Evolutionary conservation across 257 asterid genomes (phyloP).

Genomic region (Ocimum tenuiflorum): DNA sequence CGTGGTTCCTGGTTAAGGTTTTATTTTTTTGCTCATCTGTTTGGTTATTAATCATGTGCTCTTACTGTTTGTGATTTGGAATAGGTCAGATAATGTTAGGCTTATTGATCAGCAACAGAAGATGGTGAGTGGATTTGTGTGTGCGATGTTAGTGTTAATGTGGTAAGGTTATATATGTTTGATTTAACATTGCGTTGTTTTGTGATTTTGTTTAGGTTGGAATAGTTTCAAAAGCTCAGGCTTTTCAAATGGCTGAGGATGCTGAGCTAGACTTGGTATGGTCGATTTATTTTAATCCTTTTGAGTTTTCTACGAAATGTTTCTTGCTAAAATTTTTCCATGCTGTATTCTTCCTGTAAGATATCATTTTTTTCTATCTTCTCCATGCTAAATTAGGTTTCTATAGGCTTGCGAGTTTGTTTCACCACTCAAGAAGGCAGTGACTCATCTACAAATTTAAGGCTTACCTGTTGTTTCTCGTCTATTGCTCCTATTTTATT

Average conservation of each 20-base stretch:
- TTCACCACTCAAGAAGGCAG: constrained; percentile 2
- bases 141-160: constrained; percentile 6
- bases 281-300: neutral
- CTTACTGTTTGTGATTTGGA: constrained; percentile 18
- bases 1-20: neutral
- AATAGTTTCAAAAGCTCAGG: constrained; percentile 63
- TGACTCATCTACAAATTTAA: constrained; percentile 7
- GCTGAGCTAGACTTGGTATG: constrained; percentile 95
- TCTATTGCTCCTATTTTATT: constrained; percentile 25
- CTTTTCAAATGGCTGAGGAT: constrained; percentile 83
- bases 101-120: constrained; percentile 84
- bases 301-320: neutral
- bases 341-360: too few species aligned
- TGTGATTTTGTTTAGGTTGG: constrained; percentile 60
- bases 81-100: constrained; percentile 84
- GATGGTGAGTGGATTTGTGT: constrained; percentile 50
- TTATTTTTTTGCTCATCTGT: neutral
- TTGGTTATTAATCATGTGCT: constrained; percentile 13
- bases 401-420: neutral
- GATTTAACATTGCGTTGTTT: constrained; percentile 5
- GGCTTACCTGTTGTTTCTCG: constrained; percentile 14
- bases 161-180: constrained; percentile 11
- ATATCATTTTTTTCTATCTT: too few species aligned
- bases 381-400: neutral
- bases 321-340: neutral